phyloP scores from a whole-genome alignment of 371 early-diverging fungal species.

The Mortierella sp. region DNA sequence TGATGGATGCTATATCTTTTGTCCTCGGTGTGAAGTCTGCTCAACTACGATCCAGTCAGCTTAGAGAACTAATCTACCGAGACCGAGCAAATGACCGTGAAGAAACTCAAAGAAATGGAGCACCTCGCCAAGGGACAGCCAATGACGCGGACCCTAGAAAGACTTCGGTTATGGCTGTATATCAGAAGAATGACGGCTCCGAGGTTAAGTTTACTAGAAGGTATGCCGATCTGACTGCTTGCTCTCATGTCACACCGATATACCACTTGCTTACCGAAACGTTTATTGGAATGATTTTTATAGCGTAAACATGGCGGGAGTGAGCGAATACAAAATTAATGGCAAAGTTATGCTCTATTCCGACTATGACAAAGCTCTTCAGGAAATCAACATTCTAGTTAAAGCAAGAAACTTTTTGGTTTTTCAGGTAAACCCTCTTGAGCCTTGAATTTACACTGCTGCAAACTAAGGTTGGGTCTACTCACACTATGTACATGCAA shows the following conservation, averaged over 20 bases:
- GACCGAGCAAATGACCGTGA: constrained; percentile 58
- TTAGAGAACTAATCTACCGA: constrained; percentile 93
- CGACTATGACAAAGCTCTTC: constrained; percentile 84
- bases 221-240: constrained; percentile 16
- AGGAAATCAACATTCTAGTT: constrained; percentile 91
- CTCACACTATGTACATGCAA: not conserved
- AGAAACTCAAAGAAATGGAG: constrained; percentile 30
- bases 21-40: constrained; percentile 94
- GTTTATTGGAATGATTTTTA: not conserved
- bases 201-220: constrained; percentile 76
- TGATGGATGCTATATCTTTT: constrained; percentile 99
- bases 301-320: constrained; percentile 78
- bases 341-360: constrained; percentile 74
- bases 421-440: constrained; percentile 83
- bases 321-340: constrained; percentile 93
- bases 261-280: not conserved
- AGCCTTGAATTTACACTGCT: not conserved
- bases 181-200: constrained; percentile 67
- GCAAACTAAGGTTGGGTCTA: too few species aligned
- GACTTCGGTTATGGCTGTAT: constrained; percentile 87
- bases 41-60: constrained; percentile 89
- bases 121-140: constrained; percentile 42
- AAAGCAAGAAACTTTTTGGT: constrained; percentile 98
- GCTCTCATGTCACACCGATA: not conserved
- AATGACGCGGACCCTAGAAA: constrained; percentile 64